phyloP scores from a whole-genome alignment of 176 grass and related monocot species.

The Tillandsia fasciculata region DNA sequence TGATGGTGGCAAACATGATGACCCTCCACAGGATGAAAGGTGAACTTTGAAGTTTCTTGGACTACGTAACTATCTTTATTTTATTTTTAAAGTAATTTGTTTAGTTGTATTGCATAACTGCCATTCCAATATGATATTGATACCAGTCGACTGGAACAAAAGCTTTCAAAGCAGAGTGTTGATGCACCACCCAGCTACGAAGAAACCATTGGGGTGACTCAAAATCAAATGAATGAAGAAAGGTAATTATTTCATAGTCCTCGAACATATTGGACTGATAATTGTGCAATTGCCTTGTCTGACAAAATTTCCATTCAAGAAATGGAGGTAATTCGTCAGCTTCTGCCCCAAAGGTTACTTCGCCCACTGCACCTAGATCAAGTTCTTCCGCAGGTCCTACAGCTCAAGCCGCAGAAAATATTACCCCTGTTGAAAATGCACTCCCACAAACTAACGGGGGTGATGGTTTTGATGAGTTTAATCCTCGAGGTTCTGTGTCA shows the following conservation, averaged over 20 bases:
- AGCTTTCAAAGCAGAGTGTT: constrained; percentile 63
- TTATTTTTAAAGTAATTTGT: background rate
- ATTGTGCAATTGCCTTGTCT: constrained; percentile 9
- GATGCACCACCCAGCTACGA: constrained; percentile 75
- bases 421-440: constrained; percentile 16
- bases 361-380: constrained; percentile 26
- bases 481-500: constrained; percentile 73
- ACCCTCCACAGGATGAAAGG: constrained; percentile 65
- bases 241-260: constrained; percentile 28
- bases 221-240: constrained; percentile 36
- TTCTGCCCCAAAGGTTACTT: constrained; percentile 19
- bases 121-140: background rate
- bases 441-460: constrained; percentile 21
- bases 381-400: constrained; percentile 10
- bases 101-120: background rate
- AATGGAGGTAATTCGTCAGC: constrained; percentile 49
- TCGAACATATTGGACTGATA: constrained; percentile 12
- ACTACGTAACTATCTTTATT: constrained; percentile 5
- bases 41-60: constrained; percentile 21
- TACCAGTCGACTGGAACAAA: constrained; percentile 54
- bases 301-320: constrained; percentile 33
- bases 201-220: constrained; percentile 44
- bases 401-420: constrained; percentile 26
- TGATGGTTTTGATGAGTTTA: constrained; percentile 92
- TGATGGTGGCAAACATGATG: constrained; percentile 55